Percentiles rank a stretch among this genome's conserved stretches.
Conservation (phyloP, 768 basidiomycete genomes). For the Sarcodon aspratus region DNA sequence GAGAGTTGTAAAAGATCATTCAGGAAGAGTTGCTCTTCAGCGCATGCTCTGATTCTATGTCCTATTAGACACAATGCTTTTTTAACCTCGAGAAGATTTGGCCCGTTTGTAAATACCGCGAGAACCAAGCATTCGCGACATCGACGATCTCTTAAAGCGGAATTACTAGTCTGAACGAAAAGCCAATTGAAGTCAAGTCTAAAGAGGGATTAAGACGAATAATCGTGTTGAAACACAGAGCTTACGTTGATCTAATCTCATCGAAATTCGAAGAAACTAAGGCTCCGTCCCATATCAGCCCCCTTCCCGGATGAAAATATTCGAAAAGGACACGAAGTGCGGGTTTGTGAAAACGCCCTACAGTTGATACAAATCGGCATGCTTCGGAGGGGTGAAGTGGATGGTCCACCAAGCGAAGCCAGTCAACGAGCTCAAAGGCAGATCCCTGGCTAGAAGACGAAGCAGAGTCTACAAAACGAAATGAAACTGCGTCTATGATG, state of each 20-base stretch:
- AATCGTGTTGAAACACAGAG: not conserved
- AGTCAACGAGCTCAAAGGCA: conserved; percentile 54
- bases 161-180: conserved; percentile 24
- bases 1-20: conserved; percentile 1
- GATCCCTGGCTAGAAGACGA: conserved; percentile 18
- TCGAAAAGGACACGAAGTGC: conserved; percentile 32
- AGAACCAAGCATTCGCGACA: conserved; percentile 24
- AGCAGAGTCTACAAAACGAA: not conserved
- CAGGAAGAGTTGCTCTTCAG: conserved; percentile 4
- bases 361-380: conserved; percentile 23
- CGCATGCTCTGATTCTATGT: conserved; percentile 15
- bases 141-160: conserved; percentile 9
- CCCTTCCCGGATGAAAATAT: conserved; percentile 29
- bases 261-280: conserved; percentile 15
- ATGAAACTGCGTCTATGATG: not conserved
- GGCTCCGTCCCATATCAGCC: conserved; percentile 30
- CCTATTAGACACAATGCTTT: conserved; percentile 25
- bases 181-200: conserved; percentile 31
- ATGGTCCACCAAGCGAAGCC: conserved; percentile 37
- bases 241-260: conserved; percentile 19
- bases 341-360: conserved; percentile 30
- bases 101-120: conserved; percentile 15
- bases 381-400: conserved; percentile 26
- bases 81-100: conserved; percentile 20
- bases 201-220: not conserved